Evolutionary conservation across 768 basidiomycete genomes (phyloP).

Genomic region (Hypholoma sublateritium): DNA sequence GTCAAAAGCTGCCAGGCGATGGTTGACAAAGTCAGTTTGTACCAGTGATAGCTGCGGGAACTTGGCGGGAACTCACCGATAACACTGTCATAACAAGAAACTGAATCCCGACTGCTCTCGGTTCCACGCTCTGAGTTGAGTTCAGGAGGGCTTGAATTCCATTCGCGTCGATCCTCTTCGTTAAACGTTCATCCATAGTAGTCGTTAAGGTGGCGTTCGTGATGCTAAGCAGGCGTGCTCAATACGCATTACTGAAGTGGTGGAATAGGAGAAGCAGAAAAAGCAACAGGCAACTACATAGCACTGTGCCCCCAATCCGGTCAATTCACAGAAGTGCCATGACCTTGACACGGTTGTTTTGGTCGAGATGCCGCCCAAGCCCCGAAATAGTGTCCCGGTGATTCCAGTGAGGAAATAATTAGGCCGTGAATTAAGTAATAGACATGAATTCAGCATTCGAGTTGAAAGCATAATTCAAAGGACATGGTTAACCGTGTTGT

Average conservation of each 20-base stretch:
- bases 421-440: too few species aligned
- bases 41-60: too few species aligned
- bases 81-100: conserved; percentile 54
- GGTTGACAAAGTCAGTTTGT: conserved; percentile 31
- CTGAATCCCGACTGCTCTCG: conserved; percentile 60
- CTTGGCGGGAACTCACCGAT: conserved; percentile 46
- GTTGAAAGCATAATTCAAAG: too few species aligned
- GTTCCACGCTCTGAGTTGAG: conserved; percentile 47
- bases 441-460: too few species aligned
- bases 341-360: too few species aligned
- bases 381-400: too few species aligned
- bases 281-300: too few species aligned
- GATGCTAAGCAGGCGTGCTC: background rate
- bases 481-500: too few species aligned
- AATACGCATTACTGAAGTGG: background rate
- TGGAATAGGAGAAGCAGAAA: background rate
- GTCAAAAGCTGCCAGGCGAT: conserved; percentile 54
- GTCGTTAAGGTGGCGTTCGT: background rate
- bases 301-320: conserved; percentile 1
- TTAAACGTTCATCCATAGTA: background rate
- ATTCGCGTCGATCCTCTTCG: conserved; percentile 14
- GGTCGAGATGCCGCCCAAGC: too few species aligned
- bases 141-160: conserved; percentile 23
- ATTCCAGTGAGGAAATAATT: too few species aligned
- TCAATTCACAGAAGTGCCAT: background rate